Evolutionary conservation across 768 basidiomycete genomes (phyloP).

Genomic region (Lactarius indigo): DNA sequence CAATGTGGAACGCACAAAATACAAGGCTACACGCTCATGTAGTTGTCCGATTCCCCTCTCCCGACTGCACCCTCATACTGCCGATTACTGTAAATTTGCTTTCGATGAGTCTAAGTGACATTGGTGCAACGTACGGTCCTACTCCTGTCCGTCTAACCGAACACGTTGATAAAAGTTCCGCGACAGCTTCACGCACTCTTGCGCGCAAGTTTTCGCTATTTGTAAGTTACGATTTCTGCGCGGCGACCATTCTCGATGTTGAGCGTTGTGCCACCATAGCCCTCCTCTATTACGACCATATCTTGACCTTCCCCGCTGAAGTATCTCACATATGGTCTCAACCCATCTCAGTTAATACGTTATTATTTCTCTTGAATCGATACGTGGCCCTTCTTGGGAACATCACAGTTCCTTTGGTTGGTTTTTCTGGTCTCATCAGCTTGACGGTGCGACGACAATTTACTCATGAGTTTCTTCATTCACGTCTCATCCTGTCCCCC

Average conservation of each 20-base stretch:
- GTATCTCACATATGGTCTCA: conserved; percentile 44
- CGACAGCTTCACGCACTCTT: not conserved
- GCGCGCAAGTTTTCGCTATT: not conserved
- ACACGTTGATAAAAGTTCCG: not conserved
- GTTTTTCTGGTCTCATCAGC: conserved; percentile 22
- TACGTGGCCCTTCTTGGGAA: conserved; percentile 44
- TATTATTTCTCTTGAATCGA: conserved; percentile 48
- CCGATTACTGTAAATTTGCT: not conserved
- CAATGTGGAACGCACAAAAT: not conserved
- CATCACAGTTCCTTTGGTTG: conserved; percentile 25
- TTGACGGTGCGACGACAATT: conserved; percentile 19
- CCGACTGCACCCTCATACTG: not conserved
- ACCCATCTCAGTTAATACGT: conserved; percentile 37
- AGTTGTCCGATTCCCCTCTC: not conserved
- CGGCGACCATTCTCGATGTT: not conserved
- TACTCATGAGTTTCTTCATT: not conserved
- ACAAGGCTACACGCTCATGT: not conserved
- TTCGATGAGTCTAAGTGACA: not conserved
- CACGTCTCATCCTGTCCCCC: not conserved
- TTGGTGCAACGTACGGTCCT: not conserved
- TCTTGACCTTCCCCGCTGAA: conserved; percentile 37
- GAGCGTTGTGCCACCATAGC: conserved; percentile 21
- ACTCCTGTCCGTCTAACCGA: not conserved
- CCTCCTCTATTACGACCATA: conserved; percentile 33
- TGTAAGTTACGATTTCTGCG: not conserved